Base-by-base conservation (phyloP, 1,284 basidiomycete genomes). In the Pseudozyma flocculosa region DNA sequence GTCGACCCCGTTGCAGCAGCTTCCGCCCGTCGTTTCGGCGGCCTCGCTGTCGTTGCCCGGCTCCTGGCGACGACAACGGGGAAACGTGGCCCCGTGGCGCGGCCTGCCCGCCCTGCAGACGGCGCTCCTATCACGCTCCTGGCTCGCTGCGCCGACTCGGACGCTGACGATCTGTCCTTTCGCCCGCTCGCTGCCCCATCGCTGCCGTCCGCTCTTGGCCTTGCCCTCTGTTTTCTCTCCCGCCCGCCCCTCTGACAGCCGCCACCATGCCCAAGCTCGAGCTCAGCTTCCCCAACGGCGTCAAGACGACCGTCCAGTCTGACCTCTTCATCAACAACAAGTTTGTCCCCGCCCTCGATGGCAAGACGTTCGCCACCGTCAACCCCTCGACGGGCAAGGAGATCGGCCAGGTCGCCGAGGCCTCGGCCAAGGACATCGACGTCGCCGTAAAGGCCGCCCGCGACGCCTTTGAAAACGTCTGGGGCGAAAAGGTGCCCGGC, bases 401-500 rank as follows among this genome's bases (percentile, higher is more conserved):
- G 52, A 73, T 74, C 43, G 68, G 68, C 17, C 66, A 72, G 38
- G 68, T 74, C 23, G 60, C 68, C 39, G 72, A 74, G 53, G 72
- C 70, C 44, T 62, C 62, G 32, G 72, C 71, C 46, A 74, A 74
- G 65, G 72, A 74, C 39, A 40, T 74, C 42, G 72, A 74, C 29
- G 45, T 64, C 29, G 72, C 72, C 24, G 72, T 74, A 57, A 68
- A 66, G 52, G 70, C 68, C 15, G 72, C 72, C 5, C 68, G 71
- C 8, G 55, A 66, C 43, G 68, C 70, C 10, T 72, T 57, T 60
- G 58, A 74, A 34, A 69, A 54, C 37, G 40, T 47, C 7, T 74
- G 72, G 72, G 72, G 70, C 39, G 55, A 66, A 45, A 73, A 69
- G 19, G 84, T 79, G 18, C 81, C 87, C 24, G 89, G 87, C 32